These are phyloP conservation scores for Didymella segeticola DNA, from an alignment of 2,329 filamentous ascomycete genomes.

Conservation along the genomic window DNA sequence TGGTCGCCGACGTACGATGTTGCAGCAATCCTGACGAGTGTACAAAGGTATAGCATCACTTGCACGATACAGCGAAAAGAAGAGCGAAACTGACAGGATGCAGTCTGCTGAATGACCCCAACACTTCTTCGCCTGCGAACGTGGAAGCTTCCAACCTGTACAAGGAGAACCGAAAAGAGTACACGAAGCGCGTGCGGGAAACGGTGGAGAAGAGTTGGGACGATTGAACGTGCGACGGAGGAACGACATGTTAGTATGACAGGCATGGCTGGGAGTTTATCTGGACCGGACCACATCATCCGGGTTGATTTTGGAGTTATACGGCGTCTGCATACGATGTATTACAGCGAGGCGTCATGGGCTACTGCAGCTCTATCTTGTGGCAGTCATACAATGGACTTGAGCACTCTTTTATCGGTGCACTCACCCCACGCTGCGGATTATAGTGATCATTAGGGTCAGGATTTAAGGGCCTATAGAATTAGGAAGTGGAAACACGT, in stretches of 20 bases:
- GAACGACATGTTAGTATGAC: slow-evolving; percentile 18
- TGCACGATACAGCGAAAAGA: no score
- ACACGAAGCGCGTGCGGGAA: slow-evolving; percentile 91
- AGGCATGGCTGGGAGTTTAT: slow-evolving; percentile 32
- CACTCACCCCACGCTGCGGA: no score
- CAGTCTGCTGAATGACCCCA: slow-evolving; percentile 95
- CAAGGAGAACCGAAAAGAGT: slow-evolving; percentile 97
- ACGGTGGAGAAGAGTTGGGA: slow-evolving; percentile 99
- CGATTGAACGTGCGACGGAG: slow-evolving; percentile 60
- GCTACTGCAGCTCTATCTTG: slow-evolving; percentile 18
- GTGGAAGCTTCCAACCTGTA: slow-evolving; percentile 98
- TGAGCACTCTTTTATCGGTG: not conserved
- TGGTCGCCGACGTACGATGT: slow-evolving; percentile 99
- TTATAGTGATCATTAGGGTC: no score
- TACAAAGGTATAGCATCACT: slow-evolving; percentile 76
- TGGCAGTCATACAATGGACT: slow-evolving; percentile 17
- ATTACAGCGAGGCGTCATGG: slow-evolving; percentile 37
- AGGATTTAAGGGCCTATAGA: not conserved
- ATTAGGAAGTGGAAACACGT: not conserved
- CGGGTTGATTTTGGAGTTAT: slow-evolving; percentile 21
- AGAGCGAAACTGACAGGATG: slow-evolving; percentile 23
- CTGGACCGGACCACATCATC: slow-evolving; percentile 12
- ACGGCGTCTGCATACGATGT: slow-evolving; percentile 21
- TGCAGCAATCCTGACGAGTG: slow-evolving; percentile 93
- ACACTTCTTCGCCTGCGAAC: slow-evolving; percentile 97